phyloP scores from a whole-genome alignment of 805 yeast genomes.

The Brettanomyces nanus region DNA sequence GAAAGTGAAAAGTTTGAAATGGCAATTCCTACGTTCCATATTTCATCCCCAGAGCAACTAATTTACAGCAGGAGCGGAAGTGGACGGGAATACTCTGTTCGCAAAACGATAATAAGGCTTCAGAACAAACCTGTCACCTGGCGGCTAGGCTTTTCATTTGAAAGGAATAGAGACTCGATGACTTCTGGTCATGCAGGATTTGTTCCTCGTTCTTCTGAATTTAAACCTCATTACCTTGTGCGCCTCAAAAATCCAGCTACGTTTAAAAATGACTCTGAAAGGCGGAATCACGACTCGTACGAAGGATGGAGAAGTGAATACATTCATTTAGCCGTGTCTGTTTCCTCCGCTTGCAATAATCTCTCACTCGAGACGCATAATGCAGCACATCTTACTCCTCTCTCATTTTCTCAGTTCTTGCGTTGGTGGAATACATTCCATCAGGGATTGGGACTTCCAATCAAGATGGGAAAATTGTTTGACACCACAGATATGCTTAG shows the following conservation, averaged over 20 bases:
- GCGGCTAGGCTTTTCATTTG: conserved; percentile 70
- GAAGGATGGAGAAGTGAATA: conserved; percentile 73
- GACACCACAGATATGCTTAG: conserved; percentile 31
- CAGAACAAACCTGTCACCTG: conserved; percentile 61
- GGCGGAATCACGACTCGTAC: conserved; percentile 66
- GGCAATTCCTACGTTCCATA: conserved; percentile 44
- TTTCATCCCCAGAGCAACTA: conserved; percentile 21
- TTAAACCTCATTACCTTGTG: conserved; percentile 55
- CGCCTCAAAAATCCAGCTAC: conserved; percentile 47
- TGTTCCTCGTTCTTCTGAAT: conserved; percentile 34
- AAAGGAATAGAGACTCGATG: conserved; percentile 39
- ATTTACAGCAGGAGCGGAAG: conserved; percentile 12
- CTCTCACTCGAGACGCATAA: conserved; percentile 49
- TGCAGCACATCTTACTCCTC: conserved; percentile 70
- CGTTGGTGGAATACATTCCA: conserved; percentile 83
- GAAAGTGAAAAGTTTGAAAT: conserved; percentile 50
- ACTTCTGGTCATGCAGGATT: conserved; percentile 27
- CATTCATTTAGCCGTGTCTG: conserved; percentile 60
- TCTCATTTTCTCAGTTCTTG: conserved; percentile 57
- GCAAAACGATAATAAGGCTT: conserved; percentile 51
- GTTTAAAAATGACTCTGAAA: conserved; percentile 29
- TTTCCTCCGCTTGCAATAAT: conserved; percentile 31
- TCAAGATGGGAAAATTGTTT: conserved; percentile 68
- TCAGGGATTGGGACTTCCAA: conserved; percentile 72
- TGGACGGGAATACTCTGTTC: conserved; percentile 30